Base-by-base conservation (phyloP, 2,329 filamentous ascomycete genomes). In the Chalaropsis thielavioides region DNA sequence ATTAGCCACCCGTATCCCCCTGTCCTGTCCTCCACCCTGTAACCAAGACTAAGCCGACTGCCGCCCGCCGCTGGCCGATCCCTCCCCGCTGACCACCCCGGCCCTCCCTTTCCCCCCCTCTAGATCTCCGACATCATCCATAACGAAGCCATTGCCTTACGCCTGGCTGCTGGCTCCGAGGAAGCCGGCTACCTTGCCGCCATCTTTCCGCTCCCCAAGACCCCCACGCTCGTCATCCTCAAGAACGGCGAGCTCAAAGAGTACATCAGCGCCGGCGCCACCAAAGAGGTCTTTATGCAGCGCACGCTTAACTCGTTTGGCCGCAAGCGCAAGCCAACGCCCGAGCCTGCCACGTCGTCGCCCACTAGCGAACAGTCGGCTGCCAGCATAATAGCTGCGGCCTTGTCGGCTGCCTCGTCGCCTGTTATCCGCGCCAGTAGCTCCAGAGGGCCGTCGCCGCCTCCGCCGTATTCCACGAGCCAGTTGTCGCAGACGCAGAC, bases 131-230 rank as follows among this genome's bases (percentile, higher is more conserved):
- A 76, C 63, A 71, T 84, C 35, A 78, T 94, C 66, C 75, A 78
- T 31, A 76, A 80, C 43, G 83, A 85, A 71, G 82, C 89, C 2
- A 79, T 96, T 22, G 76, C 87, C 7, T 78, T 96, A 24, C 83
- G 86, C 62, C 78, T 96, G 24, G 75, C 80, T 41, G 84, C 86
- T 19, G 89, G 86, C 24, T 91, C 88, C 1, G 82, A 88, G 69
- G 91, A 96, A 76, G 90, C 90, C 10, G 85, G 83, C 5, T 95
- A 90, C 71, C 79, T 97, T 15, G 82, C 86, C 10, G 89, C 89
- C 58, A 89, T 96, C 71, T 95, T 90, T 70, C 89, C 90, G 0
- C 77, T 96, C n/a, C 81, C 83, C 0, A 84, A 84, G 69, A 84
- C 84, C n/a, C 92, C 92, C 0, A 88, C 88, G 1, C 75, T 96